Percentiles rank a stretch among this genome's conserved stretches.
Evolutionary conservation across 2,329 filamentous ascomycete species (phyloP).

Genomic region (Dactylellina cionopaga): DNA sequence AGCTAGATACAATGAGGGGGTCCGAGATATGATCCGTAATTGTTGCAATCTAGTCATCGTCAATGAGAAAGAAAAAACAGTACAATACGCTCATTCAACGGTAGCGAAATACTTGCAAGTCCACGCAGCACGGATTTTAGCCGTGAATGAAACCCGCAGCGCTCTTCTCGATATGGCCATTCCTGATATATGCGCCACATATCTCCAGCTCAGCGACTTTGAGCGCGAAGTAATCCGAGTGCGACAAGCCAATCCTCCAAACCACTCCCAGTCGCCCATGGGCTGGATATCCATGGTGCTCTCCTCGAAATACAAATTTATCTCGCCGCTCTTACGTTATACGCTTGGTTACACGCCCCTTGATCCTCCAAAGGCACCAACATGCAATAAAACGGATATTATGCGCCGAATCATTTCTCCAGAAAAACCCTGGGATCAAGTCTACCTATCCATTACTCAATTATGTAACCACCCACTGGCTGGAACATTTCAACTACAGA

Average conservation of each 20-base stretch:
- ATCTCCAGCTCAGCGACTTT: conserved; percentile 22
- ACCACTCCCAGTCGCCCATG: not conserved
- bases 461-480: conserved; percentile 8
- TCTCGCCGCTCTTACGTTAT: not conserved
- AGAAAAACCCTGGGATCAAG: not conserved
- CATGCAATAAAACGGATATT: not conserved
- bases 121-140: no score
- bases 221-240: not conserved
- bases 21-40: conserved; percentile 12
- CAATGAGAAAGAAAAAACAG: conserved; percentile 13
- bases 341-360: no score
- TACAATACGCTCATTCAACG: conserved; percentile 33
- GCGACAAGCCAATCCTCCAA: not conserved
- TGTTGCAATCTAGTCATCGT: conserved; percentile 23
- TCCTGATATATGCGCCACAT: conserved; percentile 4
- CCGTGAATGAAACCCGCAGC: not conserved
- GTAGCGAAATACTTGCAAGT: conserved; percentile 14
- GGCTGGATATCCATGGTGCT: conserved; percentile 1
- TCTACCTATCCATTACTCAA: conserved; percentile 4
- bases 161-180: not conserved
- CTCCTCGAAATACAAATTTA: not conserved
- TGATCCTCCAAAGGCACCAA: not conserved
- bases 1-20: conserved; percentile 1
- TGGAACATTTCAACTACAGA: conserved; percentile 10
- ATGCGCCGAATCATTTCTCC: not conserved